phyloP scores from a whole-genome alignment of 2,329 filamentous ascomycete species.

The Acarospora socialis region DNA sequence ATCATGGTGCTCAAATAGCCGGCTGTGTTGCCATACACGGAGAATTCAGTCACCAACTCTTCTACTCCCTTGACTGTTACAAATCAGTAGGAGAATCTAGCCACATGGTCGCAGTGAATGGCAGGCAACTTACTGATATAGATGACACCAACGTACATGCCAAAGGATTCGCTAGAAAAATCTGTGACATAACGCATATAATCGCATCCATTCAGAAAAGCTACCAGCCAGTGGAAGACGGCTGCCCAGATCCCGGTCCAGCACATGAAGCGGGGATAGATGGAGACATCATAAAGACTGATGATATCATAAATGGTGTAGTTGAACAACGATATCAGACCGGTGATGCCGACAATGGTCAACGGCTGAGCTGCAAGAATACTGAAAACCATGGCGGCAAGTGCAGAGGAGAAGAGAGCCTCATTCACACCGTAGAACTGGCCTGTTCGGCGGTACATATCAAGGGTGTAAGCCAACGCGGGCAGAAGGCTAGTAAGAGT shows the following conservation, averaged over 20 bases:
- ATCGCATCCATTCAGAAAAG: slow-evolving; percentile 39
- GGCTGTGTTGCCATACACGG: slow-evolving; percentile 24
- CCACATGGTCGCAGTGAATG: too few relatives aligned
- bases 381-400: slow-evolving; percentile 43
- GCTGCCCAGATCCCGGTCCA: slow-evolving; percentile 45
- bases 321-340: slow-evolving; percentile 41
- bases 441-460: slow-evolving; percentile 42
- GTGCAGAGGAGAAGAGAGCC: slow-evolving; percentile 38
- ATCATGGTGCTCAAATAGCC: slow-evolving; percentile 38
- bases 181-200: slow-evolving; percentile 46
- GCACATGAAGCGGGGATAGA: slow-evolving; percentile 41
- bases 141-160: slow-evolving; percentile 42
- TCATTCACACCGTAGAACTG: slow-evolving; percentile 44
- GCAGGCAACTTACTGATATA: slow-evolving; percentile 31
- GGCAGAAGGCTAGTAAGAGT: slow-evolving; percentile 33
- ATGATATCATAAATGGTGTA: slow-evolving; percentile 47
- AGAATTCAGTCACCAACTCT: slow-evolving; percentile 39
- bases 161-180: slow-evolving; percentile 40
- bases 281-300: slow-evolving; percentile 30
- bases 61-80: slow-evolving; percentile 41
- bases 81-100: too few relatives aligned
- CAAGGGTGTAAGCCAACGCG: slow-evolving; percentile 43
- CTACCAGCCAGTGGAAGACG: slow-evolving; percentile 42
- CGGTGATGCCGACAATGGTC: slow-evolving; percentile 44
- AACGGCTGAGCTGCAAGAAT: slow-evolving; percentile 38